phyloP scores from a whole-genome alignment of 2,329 filamentous ascomycete species.

The Ampelomyces quisqualis region DNA sequence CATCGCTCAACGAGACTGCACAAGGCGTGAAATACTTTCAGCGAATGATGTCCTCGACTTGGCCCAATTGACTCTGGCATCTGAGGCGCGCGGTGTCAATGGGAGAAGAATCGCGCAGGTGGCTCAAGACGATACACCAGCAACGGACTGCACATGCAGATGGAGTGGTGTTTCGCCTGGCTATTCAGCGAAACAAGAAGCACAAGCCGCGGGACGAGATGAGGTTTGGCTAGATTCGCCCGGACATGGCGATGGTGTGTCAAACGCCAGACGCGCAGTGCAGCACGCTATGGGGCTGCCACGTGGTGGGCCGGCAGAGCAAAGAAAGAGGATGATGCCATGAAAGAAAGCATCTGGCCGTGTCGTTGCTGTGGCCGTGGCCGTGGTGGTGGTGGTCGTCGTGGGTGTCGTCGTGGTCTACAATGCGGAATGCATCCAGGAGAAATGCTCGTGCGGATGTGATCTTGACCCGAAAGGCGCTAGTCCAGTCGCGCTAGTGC shows the following conservation, averaged over 20 bases:
- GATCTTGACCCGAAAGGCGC: constrained; percentile 13
- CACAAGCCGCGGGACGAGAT: constrained; percentile 7
- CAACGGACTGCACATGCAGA: not conserved
- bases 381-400: too few relatives aligned
- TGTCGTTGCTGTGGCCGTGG: too few relatives aligned
- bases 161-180: constrained; percentile 1
- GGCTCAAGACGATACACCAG: not conserved
- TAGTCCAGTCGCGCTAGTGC: constrained; percentile 10
- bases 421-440: not conserved
- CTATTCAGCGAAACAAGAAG: constrained; percentile 6
- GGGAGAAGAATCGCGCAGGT: not conserved
- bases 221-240: constrained; percentile 3
- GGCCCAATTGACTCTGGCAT: too few relatives aligned
- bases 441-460: constrained; percentile 14
- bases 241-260: constrained; percentile 5
- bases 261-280: constrained; percentile 4
- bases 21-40: too few relatives aligned
- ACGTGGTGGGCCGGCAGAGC: not conserved
- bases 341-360: too few relatives aligned
- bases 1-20: not conserved
- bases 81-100: not conserved
- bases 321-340: too few relatives aligned
- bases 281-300: too few relatives aligned
- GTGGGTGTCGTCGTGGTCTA: too few relatives aligned
- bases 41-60: too few relatives aligned